Evolutionary conservation across 108 stramenopile species (phyloP), one percentile per base, ranked within the genome.

Genomic region (Poteriospumella lacustris): DNA sequence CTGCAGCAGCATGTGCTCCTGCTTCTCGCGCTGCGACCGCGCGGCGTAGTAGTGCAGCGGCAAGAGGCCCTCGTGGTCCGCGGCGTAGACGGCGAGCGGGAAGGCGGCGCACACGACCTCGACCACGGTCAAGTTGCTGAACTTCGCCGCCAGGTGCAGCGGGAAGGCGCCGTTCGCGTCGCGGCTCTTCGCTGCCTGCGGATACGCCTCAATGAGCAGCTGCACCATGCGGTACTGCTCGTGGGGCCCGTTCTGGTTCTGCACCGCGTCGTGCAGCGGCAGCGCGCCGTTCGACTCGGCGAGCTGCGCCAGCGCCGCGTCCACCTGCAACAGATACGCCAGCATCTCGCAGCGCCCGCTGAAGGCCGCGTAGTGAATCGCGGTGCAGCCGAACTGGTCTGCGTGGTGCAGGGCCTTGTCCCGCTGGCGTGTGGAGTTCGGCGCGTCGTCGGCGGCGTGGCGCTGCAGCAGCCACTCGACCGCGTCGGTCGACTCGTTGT

Each of bases 111-210:
- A 24, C 28, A 64, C 36, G 9, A 19, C 5, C 31, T 64, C 29
- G 36, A 64, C 3, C 15, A 64, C 60, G 9, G 28, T 3, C 3
- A 33, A 9, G 9, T 19, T 5, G 15, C 12, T 34, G 31, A 5
- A 64, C 31, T 33, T 19, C 3, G 60, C 60, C 28, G 60, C 60
- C 36, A 34, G 28, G 31, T 64, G 60, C 3, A 64, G 31, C 28
- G 60, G 60, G 28, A 64, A 64, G 5, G 60, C 60, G 31, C 60
- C 60, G 36, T 64, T 3, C 28, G 28, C 60, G 36, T 64, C 60
- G 9, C 29, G 5, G 31, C 15, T 5, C 31, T 9, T 3, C 15
- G 36, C 31, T 5, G 60, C 60, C 31, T 19, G 31, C 36, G 60
- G 60, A 64, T 64, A 64, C 3, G 24, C 15, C 5, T 3, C 60